A percentile compares a stretch with the other conserved stretches of the same genome.
Conservation (phyloP, 495 filamentous ascomycete species). For the Thermochaetoides thermophila region DNA sequence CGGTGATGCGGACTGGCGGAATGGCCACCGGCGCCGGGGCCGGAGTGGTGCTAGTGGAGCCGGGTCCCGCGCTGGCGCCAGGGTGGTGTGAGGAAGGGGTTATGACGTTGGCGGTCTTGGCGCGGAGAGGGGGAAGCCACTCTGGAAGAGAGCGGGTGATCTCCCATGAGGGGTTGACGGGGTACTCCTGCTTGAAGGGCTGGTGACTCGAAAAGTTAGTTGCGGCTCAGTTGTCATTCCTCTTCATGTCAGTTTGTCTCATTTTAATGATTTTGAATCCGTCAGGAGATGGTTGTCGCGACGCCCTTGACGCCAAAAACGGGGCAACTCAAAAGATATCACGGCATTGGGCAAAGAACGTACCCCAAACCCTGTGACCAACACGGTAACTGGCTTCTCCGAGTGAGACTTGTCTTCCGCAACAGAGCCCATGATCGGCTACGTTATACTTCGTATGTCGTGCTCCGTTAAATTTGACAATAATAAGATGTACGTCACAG, state of each 20-base stretch:
- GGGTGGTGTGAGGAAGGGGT: constrained; percentile 3
- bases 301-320: too few species aligned
- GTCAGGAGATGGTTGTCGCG: too few species aligned
- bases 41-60: not conserved
- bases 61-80: constrained; percentile 1
- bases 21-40: constrained; percentile 5
- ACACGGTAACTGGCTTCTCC: constrained; percentile 44
- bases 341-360: constrained; percentile 14
- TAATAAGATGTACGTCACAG: too few species aligned
- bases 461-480: too few species aligned
- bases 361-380: constrained; percentile 64
- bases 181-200: constrained; percentile 50
- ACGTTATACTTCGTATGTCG: not conserved
- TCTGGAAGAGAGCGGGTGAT: constrained; percentile 41
- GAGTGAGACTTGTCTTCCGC: constrained; percentile 4
- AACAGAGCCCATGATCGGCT: constrained; percentile 24
- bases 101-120: constrained; percentile 14
- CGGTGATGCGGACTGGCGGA: constrained; percentile 46
- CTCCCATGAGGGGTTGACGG: constrained; percentile 58
- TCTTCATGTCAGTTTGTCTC: too few species aligned
- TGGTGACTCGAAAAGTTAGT: constrained; percentile 13
- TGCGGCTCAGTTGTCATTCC: not conserved
- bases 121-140: constrained; percentile 34
- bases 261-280: too few species aligned
- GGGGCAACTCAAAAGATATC: not conserved